Evolutionary conservation across 208 protist species (phyloP).

Genomic region (Leishmania mexicana): DNA sequence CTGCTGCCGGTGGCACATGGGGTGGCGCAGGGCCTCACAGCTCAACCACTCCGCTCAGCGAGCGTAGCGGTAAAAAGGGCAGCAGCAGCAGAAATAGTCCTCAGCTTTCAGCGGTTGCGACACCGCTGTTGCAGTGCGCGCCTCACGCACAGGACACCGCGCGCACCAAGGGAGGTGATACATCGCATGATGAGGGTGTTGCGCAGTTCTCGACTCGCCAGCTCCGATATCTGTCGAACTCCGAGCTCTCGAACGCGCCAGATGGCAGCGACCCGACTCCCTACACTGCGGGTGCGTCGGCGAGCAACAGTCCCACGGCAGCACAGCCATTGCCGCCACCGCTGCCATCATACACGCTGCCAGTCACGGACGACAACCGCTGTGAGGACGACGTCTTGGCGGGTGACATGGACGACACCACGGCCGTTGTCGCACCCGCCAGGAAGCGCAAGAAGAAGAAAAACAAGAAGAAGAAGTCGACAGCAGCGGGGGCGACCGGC

Average conservation of each 20-base stretch:
- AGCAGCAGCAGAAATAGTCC: too few species aligned
- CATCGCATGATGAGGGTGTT: neutral
- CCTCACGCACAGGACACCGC: neutral
- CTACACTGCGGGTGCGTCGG: neutral
- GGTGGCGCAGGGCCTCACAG: neutral
- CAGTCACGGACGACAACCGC: neutral
- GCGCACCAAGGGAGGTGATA: neutral
- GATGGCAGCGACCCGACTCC: neutral
- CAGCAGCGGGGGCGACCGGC: neutral
- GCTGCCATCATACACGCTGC: neutral
- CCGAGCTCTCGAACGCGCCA: neutral
- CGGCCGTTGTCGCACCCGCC: neutral
- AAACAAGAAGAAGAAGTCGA: slow-evolving; percentile 25
- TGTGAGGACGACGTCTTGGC: neutral
- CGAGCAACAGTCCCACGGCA: neutral
- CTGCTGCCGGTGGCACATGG: neutral
- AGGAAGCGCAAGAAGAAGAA: slow-evolving; percentile 46
- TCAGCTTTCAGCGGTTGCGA: neutral
- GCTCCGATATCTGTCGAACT: neutral
- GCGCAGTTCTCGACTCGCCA: neutral
- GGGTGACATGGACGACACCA: neutral
- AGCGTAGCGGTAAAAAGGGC: neutral
- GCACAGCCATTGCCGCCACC: neutral
- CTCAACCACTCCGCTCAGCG: neutral
- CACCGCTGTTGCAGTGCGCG: neutral